Evolutionary conservation across 148 eudicot species (phyloP).

Genomic region (Rhododendron williamsianum): DNA sequence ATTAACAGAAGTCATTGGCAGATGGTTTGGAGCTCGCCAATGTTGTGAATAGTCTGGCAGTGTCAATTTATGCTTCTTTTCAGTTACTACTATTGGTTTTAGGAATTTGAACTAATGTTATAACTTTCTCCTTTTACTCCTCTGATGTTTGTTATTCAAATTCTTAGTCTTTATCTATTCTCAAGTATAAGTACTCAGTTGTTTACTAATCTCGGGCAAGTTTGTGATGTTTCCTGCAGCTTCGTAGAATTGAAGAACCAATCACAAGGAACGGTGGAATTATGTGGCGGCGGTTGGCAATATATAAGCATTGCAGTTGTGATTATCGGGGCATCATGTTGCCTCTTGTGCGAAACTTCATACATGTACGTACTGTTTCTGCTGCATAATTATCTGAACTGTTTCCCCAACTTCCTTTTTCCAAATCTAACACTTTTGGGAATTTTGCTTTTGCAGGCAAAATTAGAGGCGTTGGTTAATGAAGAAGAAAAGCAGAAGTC

Average conservation of each 20-base stretch:
- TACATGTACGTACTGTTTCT: neutral
- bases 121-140: neutral
- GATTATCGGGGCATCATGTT: constrained; percentile 3
- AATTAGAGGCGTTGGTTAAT: constrained; percentile 60
- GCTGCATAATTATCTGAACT: neutral
- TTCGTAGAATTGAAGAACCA: neutral
- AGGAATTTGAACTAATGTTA: neutral
- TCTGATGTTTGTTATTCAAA: neutral
- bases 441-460: constrained; percentile 37
- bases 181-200: neutral
- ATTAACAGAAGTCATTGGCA: neutral
- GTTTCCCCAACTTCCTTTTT: neutral
- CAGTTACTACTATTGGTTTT: neutral
- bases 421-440: neutral
- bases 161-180: neutral
- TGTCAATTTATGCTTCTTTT: neutral
- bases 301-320: neutral
- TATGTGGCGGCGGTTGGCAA: neutral
- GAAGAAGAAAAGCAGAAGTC: constrained; percentile 78
- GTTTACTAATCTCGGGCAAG: neutral
- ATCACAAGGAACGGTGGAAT: neutral
- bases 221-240: constrained; percentile 7
- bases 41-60: neutral
- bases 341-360: constrained; percentile 1
- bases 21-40: neutral